Base-by-base conservation (phyloP, 352 stramenopile genomes). In the Aphanomyces astaci region DNA sequence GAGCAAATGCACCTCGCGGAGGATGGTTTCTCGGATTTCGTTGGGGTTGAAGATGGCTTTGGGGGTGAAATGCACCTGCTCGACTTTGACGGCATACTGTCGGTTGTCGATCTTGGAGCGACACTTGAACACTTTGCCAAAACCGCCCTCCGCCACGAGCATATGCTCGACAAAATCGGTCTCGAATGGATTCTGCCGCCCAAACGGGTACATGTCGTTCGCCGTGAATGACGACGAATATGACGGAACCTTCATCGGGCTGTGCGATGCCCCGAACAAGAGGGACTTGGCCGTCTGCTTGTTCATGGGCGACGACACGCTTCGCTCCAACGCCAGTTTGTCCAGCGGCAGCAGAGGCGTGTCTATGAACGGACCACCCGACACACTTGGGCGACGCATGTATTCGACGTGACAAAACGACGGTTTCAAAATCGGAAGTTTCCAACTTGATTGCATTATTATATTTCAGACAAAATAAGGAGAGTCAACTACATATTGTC, bases 1-100 rank as follows among this genome's bases (percentile, higher is more conserved):
- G 66, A 98, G 86, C 5, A 92, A 93, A 1, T 93, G 85, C 2
- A 96, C 92, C 70, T 98, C 94, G 60, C 96, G 91, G 69, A 96
- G 81, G 59, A 98, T 85, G 57, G 97, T 96, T 68, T 89, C 78
- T 56, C 96, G 96, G 57, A 96, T 77, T 46, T 90, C 78, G 0
- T 73, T 76, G 31, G 82, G 82, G 25, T 86, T 87, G 66, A 91
- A 91, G 33, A 87, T 89, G 51, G 81, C 83, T 66, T 90, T 80
- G 30, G 84, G 84, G 51, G 90, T 90, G 76, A 93, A 90, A 75
- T 82, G 87, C 57, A 93, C 90, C 63, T 90, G 78, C 69, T 91
- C 81, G 30, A 89, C 69, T 67, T 93, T 93, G 71, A 93, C 78
- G 0, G 84, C 84, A 65, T 93, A 91, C 76, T 77, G 86, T 27